phyloP scores from a whole-genome alignment of 257 asterid species.

The Solanum bulbocastanum region DNA sequence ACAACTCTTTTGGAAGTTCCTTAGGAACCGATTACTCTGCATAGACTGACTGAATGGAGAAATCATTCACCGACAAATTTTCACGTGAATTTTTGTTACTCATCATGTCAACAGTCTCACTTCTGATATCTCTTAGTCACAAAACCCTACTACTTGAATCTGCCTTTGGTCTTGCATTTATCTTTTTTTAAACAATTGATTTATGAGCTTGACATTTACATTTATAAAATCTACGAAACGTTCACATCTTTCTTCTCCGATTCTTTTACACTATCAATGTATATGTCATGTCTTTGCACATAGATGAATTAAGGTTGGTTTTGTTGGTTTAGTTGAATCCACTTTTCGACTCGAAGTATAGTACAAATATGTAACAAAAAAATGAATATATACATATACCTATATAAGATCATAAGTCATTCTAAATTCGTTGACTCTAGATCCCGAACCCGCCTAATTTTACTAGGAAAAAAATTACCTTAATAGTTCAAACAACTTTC shows the following conservation, averaged over 20 bases:
- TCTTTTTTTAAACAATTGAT: not conserved
- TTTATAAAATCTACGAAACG: not conserved
- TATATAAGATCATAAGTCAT: not conserved
- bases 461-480: slow-evolving; percentile 1
- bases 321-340: not conserved
- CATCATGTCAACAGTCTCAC: not conserved
- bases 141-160: not conserved
- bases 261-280: not conserved
- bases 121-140: not conserved
- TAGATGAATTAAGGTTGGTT: not conserved
- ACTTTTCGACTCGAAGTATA: not conserved
- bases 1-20: not conserved
- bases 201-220: not conserved
- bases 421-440: not conserved
- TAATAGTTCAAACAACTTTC: slow-evolving; percentile 17
- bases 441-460: not conserved
- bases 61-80: not conserved
- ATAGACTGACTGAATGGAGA: rapidly evolving
- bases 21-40: not conserved
- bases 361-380: no score
- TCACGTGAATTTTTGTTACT: not conserved
- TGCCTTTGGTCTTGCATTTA: not conserved
- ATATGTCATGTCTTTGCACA: not conserved
- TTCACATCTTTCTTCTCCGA: not conserved
- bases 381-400: no score